Evolutionary conservation across 2,329 filamentous ascomycete genomes (phyloP).

Genomic region (Coniochaeta sp.): DNA sequence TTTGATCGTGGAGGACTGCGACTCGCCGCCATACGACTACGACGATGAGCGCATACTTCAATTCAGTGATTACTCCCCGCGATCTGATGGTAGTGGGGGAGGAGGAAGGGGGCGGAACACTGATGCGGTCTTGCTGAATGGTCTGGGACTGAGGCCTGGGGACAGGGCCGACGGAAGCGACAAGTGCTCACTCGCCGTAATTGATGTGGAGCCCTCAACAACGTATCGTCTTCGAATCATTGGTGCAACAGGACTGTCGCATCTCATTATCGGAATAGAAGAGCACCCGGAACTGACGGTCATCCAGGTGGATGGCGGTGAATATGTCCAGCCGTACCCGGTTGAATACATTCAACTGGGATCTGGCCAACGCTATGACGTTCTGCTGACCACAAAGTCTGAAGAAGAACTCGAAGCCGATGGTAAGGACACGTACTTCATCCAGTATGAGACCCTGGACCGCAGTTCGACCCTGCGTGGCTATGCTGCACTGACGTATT

Average conservation of each 20-base stretch:
- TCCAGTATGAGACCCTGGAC: slow-evolving; percentile 34
- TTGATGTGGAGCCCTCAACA: slow-evolving; percentile 51
- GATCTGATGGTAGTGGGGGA: slow-evolving; percentile 39
- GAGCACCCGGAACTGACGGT: slow-evolving; percentile 47
- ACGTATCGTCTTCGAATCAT: slow-evolving; percentile 57
- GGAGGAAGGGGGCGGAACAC: slow-evolving; percentile 50
- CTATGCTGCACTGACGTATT: neutral
- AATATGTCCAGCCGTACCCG: slow-evolving; percentile 39
- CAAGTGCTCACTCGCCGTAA: slow-evolving; percentile 37
- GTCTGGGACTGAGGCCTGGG: slow-evolving; percentile 35
- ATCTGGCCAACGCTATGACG: slow-evolving; percentile 53
- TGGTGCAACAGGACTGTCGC: slow-evolving; percentile 45
- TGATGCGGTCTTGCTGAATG: slow-evolving; percentile 49
- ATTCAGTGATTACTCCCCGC: slow-evolving; percentile 48
- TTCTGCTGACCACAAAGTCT: slow-evolving; percentile 45
- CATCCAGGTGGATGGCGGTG: slow-evolving; percentile 52
- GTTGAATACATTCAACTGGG: slow-evolving; percentile 46
- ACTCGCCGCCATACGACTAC: slow-evolving; percentile 45
- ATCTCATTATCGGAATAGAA: slow-evolving; percentile 47
- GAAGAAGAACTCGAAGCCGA: slow-evolving; percentile 29
- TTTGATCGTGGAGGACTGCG: slow-evolving; percentile 47
- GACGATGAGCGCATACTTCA: slow-evolving; percentile 52
- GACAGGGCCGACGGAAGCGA: slow-evolving; percentile 17
- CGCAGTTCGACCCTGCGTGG: slow-evolving; percentile 16
- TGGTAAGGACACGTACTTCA: slow-evolving; percentile 27